These are phyloP conservation scores for Iris macrosiphon DNA, from an alignment of 106 monocot genomes.

Conservation along the genomic window DNA sequence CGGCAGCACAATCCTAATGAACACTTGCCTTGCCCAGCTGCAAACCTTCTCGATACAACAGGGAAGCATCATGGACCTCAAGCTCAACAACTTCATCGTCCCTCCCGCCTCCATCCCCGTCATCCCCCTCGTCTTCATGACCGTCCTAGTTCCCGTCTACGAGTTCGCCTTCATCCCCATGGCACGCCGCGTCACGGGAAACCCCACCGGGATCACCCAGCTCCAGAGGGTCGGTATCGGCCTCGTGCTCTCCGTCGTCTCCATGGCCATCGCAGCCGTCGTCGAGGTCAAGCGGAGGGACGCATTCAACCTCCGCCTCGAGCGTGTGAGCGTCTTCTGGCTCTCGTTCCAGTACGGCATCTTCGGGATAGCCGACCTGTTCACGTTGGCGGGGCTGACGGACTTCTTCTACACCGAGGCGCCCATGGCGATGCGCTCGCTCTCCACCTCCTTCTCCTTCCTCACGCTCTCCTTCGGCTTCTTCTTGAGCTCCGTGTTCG, in stretches of 20 bases:
- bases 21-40: conserved; percentile 39
- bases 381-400: conserved; percentile 13
- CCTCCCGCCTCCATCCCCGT: conserved; percentile 14
- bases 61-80: conserved; percentile 26
- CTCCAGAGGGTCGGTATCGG: conserved; percentile 38
- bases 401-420: conserved; percentile 35
- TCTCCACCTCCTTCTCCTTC: conserved; percentile 20
- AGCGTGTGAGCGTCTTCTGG: conserved; percentile 20
- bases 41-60: conserved; percentile 42
- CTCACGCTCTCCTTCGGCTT: conserved; percentile 16
- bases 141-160: conserved; percentile 27
- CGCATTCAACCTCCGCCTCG: neutral
- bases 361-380: conserved; percentile 27
- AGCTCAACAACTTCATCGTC: conserved; percentile 6
- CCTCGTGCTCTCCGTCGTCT: conserved; percentile 17
- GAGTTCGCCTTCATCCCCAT: conserved; percentile 22
- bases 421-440: conserved; percentile 9
- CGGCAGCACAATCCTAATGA: conserved; percentile 31
- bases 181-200: conserved; percentile 14
- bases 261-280: conserved; percentile 30
- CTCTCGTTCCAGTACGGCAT: conserved; percentile 20
- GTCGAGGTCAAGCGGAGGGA: conserved; percentile 18
- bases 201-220: conserved; percentile 18
- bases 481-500: conserved; percentile 19
- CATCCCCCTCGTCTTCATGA: conserved; percentile 30